Evolutionary conservation across 352 stramenopile genomes (phyloP).

Genomic region (Phytophthora podocarpi): DNA sequence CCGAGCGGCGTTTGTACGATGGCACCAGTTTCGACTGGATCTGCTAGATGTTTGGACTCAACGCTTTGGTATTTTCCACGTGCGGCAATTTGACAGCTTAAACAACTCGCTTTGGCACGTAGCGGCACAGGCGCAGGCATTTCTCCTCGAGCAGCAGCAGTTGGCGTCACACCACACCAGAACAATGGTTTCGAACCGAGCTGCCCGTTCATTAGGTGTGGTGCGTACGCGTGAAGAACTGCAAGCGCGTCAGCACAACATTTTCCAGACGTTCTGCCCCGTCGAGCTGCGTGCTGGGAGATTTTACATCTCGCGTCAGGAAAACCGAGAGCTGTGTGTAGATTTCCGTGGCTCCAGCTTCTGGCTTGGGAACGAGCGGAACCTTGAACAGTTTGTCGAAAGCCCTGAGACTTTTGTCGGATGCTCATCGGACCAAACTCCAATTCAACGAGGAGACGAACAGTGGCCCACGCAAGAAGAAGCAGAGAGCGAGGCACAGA

Average conservation of each 20-base stretch:
- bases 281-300: slow-evolving; percentile 50
- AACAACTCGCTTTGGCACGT: slow-evolving; percentile 55
- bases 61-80: slow-evolving; percentile 52
- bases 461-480: slow-evolving; percentile 30
- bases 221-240: slow-evolving; percentile 32
- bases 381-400: slow-evolving; percentile 39
- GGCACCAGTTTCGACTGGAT: slow-evolving; percentile 55
- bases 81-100: slow-evolving; percentile 47
- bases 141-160: slow-evolving; percentile 42
- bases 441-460: slow-evolving; percentile 10
- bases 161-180: slow-evolving; percentile 31
- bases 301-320: slow-evolving; percentile 37
- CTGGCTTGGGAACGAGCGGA: slow-evolving; percentile 49
- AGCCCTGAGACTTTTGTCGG: slow-evolving; percentile 43
- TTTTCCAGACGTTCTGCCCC: slow-evolving; percentile 62
- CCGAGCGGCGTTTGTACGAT: slow-evolving; percentile 31
- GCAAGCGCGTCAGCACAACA: slow-evolving; percentile 31
- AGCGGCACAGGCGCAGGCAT: slow-evolving; percentile 24
- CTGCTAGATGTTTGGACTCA: slow-evolving; percentile 51
- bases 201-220: slow-evolving; percentile 36
- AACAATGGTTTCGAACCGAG: slow-evolving; percentile 19
- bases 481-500: slow-evolving; percentile 30
- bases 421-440: slow-evolving; percentile 14
- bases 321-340: slow-evolving; percentile 46
- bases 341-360: slow-evolving; percentile 44